A percentile compares a stretch with the other conserved stretches of the same genome.
phyloP scores from a whole-genome alignment of 2,329 filamentous ascomycete species.

The Cladophialophora bantiana region DNA sequence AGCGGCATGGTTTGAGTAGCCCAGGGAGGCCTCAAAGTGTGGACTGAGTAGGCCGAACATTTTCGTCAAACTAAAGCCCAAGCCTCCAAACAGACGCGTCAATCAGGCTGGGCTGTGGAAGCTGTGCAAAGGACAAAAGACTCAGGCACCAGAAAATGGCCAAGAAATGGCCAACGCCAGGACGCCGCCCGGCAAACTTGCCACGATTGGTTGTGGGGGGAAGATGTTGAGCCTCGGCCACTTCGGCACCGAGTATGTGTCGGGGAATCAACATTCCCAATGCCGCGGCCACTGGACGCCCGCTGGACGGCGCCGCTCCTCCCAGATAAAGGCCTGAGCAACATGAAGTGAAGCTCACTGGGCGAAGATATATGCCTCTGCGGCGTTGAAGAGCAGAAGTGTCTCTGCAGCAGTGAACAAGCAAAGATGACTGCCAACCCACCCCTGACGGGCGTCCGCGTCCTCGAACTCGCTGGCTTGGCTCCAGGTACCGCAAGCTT shows the following conservation, averaged over 20 bases:
- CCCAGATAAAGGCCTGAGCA: neutral
- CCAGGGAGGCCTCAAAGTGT: neutral
- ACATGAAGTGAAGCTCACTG: neutral
- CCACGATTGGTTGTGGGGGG: neutral
- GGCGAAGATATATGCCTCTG: neutral
- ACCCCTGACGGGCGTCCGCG: conserved; percentile 65
- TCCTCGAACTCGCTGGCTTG: conserved; percentile 71
- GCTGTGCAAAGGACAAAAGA: neutral
- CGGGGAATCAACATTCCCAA: neutral
- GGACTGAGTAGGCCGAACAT: neutral
- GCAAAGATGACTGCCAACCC: conserved; percentile 39
- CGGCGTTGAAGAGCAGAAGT: neutral
- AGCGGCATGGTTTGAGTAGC: neutral
- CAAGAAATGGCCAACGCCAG: too few species aligned
- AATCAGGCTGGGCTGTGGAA: neutral
- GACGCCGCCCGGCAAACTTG: neutral
- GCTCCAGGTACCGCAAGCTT: conserved; percentile 61
- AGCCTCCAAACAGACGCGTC: neutral
- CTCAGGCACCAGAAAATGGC: too few species aligned
- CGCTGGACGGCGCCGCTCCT: neutral
- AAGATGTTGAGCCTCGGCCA: neutral
- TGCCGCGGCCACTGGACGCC: neutral
- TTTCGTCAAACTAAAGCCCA: neutral
- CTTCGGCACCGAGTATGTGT: neutral
- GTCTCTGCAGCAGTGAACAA: neutral